These are phyloP conservation scores for Ceratocystis lukuohia DNA, from an alignment of 2,329 filamentous ascomycete species.

Conservation along the genomic window DNA sequence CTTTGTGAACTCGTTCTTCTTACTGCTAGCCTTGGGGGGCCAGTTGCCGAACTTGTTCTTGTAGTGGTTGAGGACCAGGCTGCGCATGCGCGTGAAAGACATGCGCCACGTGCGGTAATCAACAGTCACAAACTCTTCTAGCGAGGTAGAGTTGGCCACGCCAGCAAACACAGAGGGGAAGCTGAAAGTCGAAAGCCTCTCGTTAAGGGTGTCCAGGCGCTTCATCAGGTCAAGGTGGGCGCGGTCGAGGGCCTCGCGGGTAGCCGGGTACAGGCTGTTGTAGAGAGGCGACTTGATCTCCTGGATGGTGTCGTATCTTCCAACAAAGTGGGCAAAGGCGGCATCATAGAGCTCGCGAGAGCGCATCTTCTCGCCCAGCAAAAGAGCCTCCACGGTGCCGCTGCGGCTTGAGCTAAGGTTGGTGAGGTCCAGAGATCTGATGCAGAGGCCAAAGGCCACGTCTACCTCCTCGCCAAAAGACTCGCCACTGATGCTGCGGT, in stretches of 20 bases:
- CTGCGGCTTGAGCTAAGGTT: constrained; percentile 74
- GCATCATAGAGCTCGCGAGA: constrained; percentile 76
- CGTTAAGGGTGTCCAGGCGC: constrained; percentile 55
- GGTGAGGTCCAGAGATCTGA: constrained; percentile 61
- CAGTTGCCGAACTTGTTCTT: constrained; percentile 51
- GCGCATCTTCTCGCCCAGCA: constrained; percentile 80
- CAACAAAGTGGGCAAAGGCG: constrained; percentile 80
- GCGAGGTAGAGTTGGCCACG: constrained; percentile 69
- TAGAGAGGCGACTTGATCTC: constrained; percentile 55
- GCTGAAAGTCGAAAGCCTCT: constrained; percentile 72
- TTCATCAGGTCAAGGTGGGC: constrained; percentile 67
- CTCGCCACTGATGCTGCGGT: constrained; percentile 41
- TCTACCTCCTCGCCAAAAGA: constrained; percentile 48
- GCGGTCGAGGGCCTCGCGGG: constrained; percentile 66
- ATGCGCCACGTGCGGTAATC: constrained; percentile 74
- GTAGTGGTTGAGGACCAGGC: constrained; percentile 56
- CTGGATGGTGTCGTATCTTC: constrained; percentile 65
- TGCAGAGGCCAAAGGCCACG: constrained; percentile 58
- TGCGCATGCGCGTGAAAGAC: constrained; percentile 60
- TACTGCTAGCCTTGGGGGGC: constrained; percentile 83
- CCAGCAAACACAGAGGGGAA: constrained; percentile 84
- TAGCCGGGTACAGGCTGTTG: constrained; percentile 53
- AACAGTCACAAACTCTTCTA: constrained; percentile 60
- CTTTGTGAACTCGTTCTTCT: constrained; percentile 81
- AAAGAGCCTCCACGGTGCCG: constrained; percentile 75